A percentile compares a stretch with the other conserved stretches of the same genome.
phyloP scores from a whole-genome alignment of 2,329 filamentous ascomycete genomes.

The Calycina herbarum region DNA sequence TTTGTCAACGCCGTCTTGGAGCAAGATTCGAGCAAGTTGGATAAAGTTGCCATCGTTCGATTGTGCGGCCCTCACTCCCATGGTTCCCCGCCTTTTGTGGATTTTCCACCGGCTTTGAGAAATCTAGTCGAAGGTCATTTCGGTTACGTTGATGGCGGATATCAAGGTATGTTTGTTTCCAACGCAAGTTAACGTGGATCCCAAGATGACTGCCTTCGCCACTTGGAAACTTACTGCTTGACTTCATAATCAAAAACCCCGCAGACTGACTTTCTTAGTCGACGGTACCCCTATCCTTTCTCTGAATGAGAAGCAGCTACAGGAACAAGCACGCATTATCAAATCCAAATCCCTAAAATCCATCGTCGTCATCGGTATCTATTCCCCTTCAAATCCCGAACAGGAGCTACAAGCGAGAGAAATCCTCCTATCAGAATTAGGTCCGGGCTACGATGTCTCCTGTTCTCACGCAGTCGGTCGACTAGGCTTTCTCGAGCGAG shows the following conservation, averaged over 20 bases:
- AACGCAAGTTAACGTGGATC: no score
- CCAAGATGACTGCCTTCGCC: no score
- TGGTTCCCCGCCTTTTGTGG: conserved; percentile 48
- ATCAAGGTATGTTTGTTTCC: not conserved
- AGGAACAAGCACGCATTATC: conserved; percentile 35
- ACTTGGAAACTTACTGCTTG: not conserved
- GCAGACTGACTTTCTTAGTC: conserved; percentile 22
- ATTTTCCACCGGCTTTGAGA: conserved; percentile 46
- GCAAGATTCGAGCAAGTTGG: conserved; percentile 33
- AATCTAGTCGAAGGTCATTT: conserved; percentile 47
- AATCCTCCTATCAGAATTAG: conserved; percentile 43
- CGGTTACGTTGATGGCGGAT: conserved; percentile 47
- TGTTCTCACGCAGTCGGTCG: conserved; percentile 52
- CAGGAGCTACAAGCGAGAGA: conserved; percentile 53
- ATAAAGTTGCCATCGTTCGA: conserved; percentile 47
- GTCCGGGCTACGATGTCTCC: conserved; percentile 46
- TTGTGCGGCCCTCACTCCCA: conserved; percentile 48
- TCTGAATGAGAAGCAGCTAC: conserved; percentile 30
- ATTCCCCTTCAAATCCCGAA: conserved; percentile 55
- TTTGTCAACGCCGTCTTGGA: conserved; percentile 34
- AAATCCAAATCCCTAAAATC: conserved; percentile 40
- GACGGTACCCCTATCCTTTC: conserved; percentile 30
- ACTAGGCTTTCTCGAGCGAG: conserved; percentile 51
- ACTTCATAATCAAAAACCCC: not conserved
- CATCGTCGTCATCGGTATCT: conserved; percentile 54